Conservation (phyloP, 305 asterid species). For the Rubia balearica region DNA sequence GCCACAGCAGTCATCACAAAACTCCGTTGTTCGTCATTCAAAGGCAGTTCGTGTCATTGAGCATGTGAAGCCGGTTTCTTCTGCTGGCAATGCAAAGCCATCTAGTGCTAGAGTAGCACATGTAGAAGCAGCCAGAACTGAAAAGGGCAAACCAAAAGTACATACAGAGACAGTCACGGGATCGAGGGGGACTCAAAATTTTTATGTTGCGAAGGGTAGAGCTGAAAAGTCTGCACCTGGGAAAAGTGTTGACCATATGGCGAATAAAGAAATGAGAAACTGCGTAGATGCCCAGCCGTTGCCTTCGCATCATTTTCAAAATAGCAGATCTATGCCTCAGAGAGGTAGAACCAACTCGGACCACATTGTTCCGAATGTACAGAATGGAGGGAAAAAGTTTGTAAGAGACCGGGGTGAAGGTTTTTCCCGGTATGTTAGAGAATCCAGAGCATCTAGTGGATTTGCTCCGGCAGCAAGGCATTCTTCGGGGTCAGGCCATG, state of each 20-base stretch:
- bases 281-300: conserved; percentile 22
- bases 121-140: conserved; percentile 36
- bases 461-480: conserved; percentile 36
- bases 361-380: conserved; percentile 27
- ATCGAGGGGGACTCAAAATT: conserved; percentile 22
- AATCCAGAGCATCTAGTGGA: conserved; percentile 28
- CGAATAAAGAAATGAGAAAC: conserved; percentile 28
- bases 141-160: conserved; percentile 32
- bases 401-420: conserved; percentile 32
- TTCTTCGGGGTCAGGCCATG: conserved; percentile 28
- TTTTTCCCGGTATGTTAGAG: conserved; percentile 34
- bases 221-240: conserved; percentile 31
- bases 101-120: conserved; percentile 38
- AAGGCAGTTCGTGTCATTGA: conserved; percentile 37
- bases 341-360: conserved; percentile 40
- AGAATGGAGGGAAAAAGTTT: conserved; percentile 35
- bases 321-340: conserved; percentile 41
- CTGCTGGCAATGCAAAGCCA: conserved; percentile 38
- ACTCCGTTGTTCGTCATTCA: conserved; percentile 39
- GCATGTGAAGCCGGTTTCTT: conserved; percentile 5
- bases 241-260: conserved; percentile 25
- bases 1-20: conserved; percentile 24
- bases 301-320: conserved; percentile 30
- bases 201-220: conserved; percentile 27
- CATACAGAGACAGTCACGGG: conserved; percentile 25